Conservation (phyloP, 108 stramenopile species). For the Skeletonema costatum region DNA sequence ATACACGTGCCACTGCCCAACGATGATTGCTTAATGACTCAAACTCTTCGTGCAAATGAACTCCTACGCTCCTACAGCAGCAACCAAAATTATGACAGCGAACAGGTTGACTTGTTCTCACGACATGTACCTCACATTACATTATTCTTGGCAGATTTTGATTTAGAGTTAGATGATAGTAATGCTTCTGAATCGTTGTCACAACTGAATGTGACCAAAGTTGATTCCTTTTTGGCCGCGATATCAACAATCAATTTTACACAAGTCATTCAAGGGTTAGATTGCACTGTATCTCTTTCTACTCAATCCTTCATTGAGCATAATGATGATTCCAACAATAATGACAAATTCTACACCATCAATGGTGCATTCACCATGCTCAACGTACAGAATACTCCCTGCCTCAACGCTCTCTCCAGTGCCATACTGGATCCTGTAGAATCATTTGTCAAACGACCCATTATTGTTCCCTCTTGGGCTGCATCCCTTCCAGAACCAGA, state of each 20-base stretch:
- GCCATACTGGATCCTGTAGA: conserved; percentile 12
- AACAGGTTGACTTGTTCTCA: conserved; percentile 39
- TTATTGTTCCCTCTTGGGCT: conserved; percentile 41
- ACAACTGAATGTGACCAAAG: conserved; percentile 28
- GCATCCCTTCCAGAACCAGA: conserved; percentile 25
- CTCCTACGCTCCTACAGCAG: conserved; percentile 19
- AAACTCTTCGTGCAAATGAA: conserved; percentile 33
- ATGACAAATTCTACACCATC: conserved; percentile 13
- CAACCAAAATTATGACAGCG: not conserved
- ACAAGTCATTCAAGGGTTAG: not conserved
- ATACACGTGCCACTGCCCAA: conserved; percentile 29
- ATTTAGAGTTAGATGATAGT: conserved; percentile 18
- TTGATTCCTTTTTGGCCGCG: conserved; percentile 19
- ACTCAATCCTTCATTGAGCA: not conserved
- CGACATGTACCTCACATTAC: conserved; percentile 47
- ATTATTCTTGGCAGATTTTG: conserved; percentile 52
- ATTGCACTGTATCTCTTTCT: conserved; percentile 9
- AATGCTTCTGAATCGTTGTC: not conserved
- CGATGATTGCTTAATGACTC: conserved; percentile 22
- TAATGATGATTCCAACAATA: not conserved
- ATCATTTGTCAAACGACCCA: conserved; percentile 23
- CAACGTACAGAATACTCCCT: conserved; percentile 12
- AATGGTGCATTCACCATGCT: conserved; percentile 49
- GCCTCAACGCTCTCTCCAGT: conserved; percentile 46
- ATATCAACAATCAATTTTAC: conserved; percentile 27